phyloP scores from a whole-genome alignment of 1,139 yeast species.

The Zygosaccharomyces pseudobailii region DNA sequence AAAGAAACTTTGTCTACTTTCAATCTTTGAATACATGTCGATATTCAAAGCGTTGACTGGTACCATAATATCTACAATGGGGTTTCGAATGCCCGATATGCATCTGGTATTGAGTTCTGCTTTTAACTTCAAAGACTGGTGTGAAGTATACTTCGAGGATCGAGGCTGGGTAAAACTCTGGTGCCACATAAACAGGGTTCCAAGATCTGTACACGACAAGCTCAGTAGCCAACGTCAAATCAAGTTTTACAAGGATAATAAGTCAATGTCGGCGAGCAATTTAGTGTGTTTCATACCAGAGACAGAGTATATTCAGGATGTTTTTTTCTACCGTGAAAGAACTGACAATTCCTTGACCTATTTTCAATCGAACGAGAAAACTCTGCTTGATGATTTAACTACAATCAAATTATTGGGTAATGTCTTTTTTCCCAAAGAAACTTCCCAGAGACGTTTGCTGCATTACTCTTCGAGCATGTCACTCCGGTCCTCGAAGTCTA shows the following conservation, averaged over 20 bases:
- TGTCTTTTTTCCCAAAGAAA: slow-evolving; percentile 13
- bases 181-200: slow-evolving; percentile 30
- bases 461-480: slow-evolving; percentile 9
- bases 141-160: slow-evolving; percentile 28
- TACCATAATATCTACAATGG: slow-evolving; percentile 26
- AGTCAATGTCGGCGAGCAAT: slow-evolving; percentile 19
- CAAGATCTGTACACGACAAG: slow-evolving; percentile 9
- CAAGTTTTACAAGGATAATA: slow-evolving; percentile 30
- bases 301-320: slow-evolving; percentile 26
- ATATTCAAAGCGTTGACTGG: slow-evolving; percentile 31
- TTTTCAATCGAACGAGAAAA: slow-evolving; percentile 2
- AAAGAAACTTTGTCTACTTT: slow-evolving; percentile 17
- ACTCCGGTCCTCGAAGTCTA: slow-evolving; percentile 5
- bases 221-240: slow-evolving; percentile 17
- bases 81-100: slow-evolving; percentile 29
- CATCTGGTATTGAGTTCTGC: slow-evolving; percentile 26
- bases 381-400: slow-evolving; percentile 15
- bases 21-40: slow-evolving; percentile 27
- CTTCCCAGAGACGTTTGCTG: slow-evolving; percentile 4
- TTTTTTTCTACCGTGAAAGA: slow-evolving; percentile 22
- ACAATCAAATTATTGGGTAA: slow-evolving; percentile 23
- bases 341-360: background rate
- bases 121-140: slow-evolving; percentile 34
- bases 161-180: slow-evolving; percentile 32
- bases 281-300: slow-evolving; percentile 28